These are phyloP conservation scores for Phytophthora uliginosa DNA, from an alignment of 352 stramenopile genomes.

Conservation along the genomic window DNA sequence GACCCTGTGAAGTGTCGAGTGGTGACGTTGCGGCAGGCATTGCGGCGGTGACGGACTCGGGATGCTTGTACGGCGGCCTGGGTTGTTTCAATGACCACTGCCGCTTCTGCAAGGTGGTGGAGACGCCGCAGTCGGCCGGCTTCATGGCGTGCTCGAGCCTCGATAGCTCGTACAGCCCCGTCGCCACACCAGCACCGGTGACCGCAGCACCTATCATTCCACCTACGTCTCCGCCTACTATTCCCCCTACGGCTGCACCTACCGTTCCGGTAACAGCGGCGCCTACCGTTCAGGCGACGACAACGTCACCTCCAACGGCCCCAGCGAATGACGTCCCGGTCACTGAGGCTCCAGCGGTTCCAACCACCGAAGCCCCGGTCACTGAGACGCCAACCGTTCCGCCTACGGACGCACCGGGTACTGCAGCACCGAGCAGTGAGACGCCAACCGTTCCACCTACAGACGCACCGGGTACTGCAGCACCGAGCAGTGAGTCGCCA, in stretches of 20 bases:
- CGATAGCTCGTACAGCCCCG: slow-evolving; percentile 21
- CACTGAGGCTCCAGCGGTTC: not conserved
- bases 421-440: not conserved
- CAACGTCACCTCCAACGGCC: not conserved
- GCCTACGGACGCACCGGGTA: not conserved
- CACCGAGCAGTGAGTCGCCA: not conserved
- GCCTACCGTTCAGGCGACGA: not conserved
- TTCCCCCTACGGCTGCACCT: not conserved
- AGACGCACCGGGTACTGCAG: no score
- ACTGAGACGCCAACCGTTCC: not conserved
- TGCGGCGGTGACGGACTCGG: slow-evolving; percentile 33
- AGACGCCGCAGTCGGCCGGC: slow-evolving; percentile 38
- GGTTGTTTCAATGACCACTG: slow-evolving; percentile 50
- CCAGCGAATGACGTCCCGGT: not conserved
- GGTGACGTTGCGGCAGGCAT: slow-evolving; percentile 36
- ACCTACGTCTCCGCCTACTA: not conserved
- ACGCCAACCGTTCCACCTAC: no score
- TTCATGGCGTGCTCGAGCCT: slow-evolving; percentile 30
- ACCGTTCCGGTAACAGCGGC: not conserved
- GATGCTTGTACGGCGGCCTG: slow-evolving; percentile 41
- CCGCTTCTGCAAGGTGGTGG: slow-evolving; percentile 44
- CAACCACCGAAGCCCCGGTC: not conserved
- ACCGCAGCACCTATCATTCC: not conserved
- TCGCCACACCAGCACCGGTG: not conserved
- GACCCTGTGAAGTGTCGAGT: slow-evolving; percentile 26